Percentiles rank a stretch among this genome's conserved stretches.
Evolutionary conservation across 2,329 filamentous ascomycete species (phyloP).

Genomic region (Trichoderma sp.): DNA sequence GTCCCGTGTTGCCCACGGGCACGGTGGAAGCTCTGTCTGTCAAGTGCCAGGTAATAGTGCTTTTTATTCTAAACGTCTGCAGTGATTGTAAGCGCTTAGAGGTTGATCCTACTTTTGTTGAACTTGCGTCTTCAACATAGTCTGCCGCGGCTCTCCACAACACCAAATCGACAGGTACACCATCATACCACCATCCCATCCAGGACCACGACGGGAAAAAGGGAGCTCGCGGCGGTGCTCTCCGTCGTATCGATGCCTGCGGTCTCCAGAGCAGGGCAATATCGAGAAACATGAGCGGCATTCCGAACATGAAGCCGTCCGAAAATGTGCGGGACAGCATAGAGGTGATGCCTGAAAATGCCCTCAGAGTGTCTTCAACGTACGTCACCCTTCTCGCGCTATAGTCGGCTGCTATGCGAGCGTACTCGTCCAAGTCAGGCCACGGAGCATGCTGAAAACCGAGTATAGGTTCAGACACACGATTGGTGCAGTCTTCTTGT

Average conservation of each 20-base stretch:
- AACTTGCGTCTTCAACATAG: constrained; percentile 46
- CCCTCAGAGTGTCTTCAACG: constrained; percentile 49
- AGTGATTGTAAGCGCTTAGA: constrained; percentile 44
- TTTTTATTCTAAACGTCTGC: constrained; percentile 46
- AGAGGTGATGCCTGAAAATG: constrained; percentile 49
- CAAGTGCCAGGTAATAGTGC: constrained; percentile 46
- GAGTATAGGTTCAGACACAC: constrained; percentile 41
- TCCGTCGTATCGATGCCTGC: constrained; percentile 47
- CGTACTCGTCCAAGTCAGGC: constrained; percentile 53
- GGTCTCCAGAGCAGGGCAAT: constrained; percentile 51
- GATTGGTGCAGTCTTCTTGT: constrained; percentile 38
- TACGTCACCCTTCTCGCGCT: constrained; percentile 45
- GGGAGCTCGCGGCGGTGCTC: constrained; percentile 43
- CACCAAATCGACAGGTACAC: constrained; percentile 47
- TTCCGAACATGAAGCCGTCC: constrained; percentile 50
- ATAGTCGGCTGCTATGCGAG: constrained; percentile 50
- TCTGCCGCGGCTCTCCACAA: constrained; percentile 51
- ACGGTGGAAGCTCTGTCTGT: constrained; percentile 45
- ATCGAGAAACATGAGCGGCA: constrained; percentile 53
- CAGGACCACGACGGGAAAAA: constrained; percentile 53
- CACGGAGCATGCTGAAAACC: constrained; percentile 48
- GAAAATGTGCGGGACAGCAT: constrained; percentile 48
- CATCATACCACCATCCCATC: constrained; percentile 55
- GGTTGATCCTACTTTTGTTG: constrained; percentile 39
- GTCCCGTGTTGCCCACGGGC: constrained; percentile 44